These are phyloP conservation scores for Botryosphaeria dothidea DNA, from an alignment of 2,329 filamentous ascomycete species.

Conservation along the genomic window DNA sequence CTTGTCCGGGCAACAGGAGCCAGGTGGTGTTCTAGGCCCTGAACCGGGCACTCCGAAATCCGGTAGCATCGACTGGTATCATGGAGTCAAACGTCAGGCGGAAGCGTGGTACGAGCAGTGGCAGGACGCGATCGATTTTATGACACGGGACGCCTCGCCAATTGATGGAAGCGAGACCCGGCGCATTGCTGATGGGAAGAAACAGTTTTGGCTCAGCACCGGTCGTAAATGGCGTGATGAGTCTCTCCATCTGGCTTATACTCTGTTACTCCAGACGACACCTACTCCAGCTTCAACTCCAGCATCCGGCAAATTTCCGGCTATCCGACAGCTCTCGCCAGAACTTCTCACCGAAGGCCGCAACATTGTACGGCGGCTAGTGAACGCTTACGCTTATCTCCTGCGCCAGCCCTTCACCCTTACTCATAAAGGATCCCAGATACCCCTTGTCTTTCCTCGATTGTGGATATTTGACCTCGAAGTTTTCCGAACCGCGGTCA, in stretches of 20 bases:
- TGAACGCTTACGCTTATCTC: neutral
- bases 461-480: slow-evolving; percentile 12
- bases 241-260: slow-evolving; percentile 14
- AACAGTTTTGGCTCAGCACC: slow-evolving; percentile 1
- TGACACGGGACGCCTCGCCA: neutral
- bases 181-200: neutral
- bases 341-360: slow-evolving; percentile 15
- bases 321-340: neutral
- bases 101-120: slow-evolving; percentile 9
- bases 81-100: neutral
- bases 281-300: neutral
- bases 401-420: slow-evolving; percentile 14
- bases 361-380: slow-evolving; percentile 1
- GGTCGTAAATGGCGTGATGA: slow-evolving; percentile 18
- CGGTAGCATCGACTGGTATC: slow-evolving; percentile 13
- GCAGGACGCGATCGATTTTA: neutral
- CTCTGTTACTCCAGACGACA: slow-evolving; percentile 1
- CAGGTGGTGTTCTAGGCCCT: neutral
- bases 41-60: neutral
- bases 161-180: neutral
- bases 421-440: neutral
- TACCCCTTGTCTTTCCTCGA: slow-evolving; percentile 15
- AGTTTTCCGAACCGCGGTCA: slow-evolving; percentile 9
- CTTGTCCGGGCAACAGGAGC: slow-evolving; percentile 7
- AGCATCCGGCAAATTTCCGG: neutral